Evolutionary conservation across 306 rosid genomes (phyloP), one percentile per base, ranked within the genome.

Genomic region (Casuarina glauca): DNA sequence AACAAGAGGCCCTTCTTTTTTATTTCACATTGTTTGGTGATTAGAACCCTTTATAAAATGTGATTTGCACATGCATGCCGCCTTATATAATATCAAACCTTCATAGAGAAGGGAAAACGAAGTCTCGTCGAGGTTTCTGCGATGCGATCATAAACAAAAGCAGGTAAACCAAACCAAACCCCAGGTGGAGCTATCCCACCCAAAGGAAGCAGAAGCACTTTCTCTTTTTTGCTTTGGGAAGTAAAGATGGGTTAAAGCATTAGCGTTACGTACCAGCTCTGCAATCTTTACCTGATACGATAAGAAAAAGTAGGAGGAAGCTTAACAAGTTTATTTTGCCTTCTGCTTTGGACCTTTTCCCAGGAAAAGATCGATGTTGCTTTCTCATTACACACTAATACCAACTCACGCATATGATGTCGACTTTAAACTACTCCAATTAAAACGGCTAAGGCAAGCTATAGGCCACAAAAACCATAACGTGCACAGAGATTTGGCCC

Each of bases 341-440:
- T 36, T 58, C 38, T 68, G 72, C 5, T 68, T 43, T 44, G 52
- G 51, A 16, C 10, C 3, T 6, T 44, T 43, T 2, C n/a, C 39
- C 55, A 9, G 17, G 38, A n/a, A 20, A 69, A 13, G n/a, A 46
- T 32, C 8, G 4, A 26, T 9, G 17, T 44, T 3, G 19, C 46
- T 9, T 44, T 48, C 38, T 49, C 43, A 9, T 46, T 36, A 35
- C n/a, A 4, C 1, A 36, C 9, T 19, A 16, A 12, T 51, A 12
- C 15, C 12, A 35, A 62, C 41, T 1, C 70, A 13, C 16, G 0
- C 3, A 5, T 46, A 6, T 81, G 80, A 81, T 54, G 19, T 42
- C 45, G 80, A 81, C 74, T 36, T 50, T 8, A 62, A 81, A 75
- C 84, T 19, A 51, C 80, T 76, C 73, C 84, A 69, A 50, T 62